Evolutionary conservation across 208 protist genomes (phyloP), one percentile per base, ranked within the genome.

Genomic region (Wallacemonas sp.): DNA sequence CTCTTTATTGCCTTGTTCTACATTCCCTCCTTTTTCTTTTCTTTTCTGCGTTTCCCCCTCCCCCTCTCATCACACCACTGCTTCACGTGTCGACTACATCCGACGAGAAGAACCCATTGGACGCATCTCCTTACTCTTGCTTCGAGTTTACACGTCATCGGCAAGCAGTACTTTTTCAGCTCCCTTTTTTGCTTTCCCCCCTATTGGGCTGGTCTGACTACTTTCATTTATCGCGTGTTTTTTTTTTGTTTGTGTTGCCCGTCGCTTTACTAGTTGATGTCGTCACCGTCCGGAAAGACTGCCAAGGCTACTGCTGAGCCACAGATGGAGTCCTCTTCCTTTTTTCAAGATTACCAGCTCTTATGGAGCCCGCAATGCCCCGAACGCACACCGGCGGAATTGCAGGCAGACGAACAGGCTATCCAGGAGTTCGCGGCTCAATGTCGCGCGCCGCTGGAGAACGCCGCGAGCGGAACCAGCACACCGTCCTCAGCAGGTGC

Each of bases 271-370:
- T n/a, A n/a, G n/a, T n/a, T n/a, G n/a, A n/a, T n/a, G n/a, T n/a
- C n/a, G n/a, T n/a, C n/a, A n/a, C n/a, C n/a, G n/a, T n/a, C n/a
- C n/a, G n/a, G n/a, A n/a, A n/a, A n/a, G n/a, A n/a, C n/a, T n/a
- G n/a, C n/a, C n/a, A n/a, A n/a, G n/a, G n/a, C n/a, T n/a, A n/a
- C n/a, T n/a, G n/a, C n/a, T n/a, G n/a, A n/a, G n/a, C n/a, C n/a
- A n/a, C n/a, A n/a, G n/a, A n/a, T n/a, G n/a, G n/a, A n/a, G n/a
- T n/a, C n/a, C 3, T 48, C 55, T 9, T 29, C 57, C 13, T 73
- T 87, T 55, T 89, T 89, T 33, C 68, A 68, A 5, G 66, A 64
- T 33, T 85, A 87, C 64, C 58, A 73, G 8, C 89, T 85, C 62
- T 46, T 91, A 1, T 94, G 84, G 83, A 63, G 42, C 24, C 65